phyloP scores from a whole-genome alignment of 352 stramenopile genomes.

The Phytophthora multivora region DNA sequence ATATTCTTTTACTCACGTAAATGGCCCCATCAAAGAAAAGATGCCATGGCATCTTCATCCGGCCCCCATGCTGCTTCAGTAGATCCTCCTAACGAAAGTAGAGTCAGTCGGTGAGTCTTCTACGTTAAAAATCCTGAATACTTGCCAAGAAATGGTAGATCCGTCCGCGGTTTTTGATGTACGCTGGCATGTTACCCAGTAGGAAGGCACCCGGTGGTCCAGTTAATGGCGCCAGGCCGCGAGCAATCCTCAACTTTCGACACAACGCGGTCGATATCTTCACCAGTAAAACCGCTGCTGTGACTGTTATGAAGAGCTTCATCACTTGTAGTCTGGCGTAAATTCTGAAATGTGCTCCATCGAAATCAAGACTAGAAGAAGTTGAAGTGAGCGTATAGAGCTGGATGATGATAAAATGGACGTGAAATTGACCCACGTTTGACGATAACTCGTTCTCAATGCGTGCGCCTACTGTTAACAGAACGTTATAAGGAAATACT shows the following conservation, averaged over 20 bases:
- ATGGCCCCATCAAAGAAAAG: conserved; percentile 69
- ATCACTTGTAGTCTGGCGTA: not conserved
- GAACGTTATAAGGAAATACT: too few species aligned
- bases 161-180: conserved; percentile 52
- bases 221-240: conserved; percentile 42
- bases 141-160: conserved; percentile 64
- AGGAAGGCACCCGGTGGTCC: conserved; percentile 51
- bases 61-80: conserved; percentile 44
- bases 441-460: not conserved
- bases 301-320: conserved; percentile 16
- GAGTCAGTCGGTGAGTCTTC: not conserved
- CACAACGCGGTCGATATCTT: conserved; percentile 27
- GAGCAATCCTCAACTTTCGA: conserved; percentile 62
- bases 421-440: not conserved
- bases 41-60: conserved; percentile 73
- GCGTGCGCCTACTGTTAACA: too few species aligned
- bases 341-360: conserved; percentile 2
- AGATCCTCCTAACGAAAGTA: conserved; percentile 38
- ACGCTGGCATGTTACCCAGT: conserved; percentile 59
- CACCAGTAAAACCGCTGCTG: conserved; percentile 4
- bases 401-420: too few species aligned
- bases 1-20: conserved; percentile 34
- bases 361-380: not conserved
- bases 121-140: not conserved
- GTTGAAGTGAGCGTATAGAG: not conserved